Base-by-base conservation (phyloP, 164 flowering plant species). In the Protea cynaroides region DNA sequence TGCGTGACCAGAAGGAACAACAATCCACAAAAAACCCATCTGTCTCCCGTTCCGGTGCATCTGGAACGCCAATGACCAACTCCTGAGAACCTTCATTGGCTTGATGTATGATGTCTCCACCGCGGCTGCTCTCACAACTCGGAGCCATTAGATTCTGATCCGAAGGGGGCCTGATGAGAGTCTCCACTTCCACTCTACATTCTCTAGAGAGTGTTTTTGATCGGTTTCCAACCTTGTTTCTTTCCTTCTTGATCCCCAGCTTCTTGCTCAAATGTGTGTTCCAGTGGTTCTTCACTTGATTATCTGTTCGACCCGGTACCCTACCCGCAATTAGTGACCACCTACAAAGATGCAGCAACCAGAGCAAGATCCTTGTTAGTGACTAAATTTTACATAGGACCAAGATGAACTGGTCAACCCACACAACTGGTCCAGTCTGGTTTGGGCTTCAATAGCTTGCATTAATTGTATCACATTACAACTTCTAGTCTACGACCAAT, bases 221-320 rank as follows among this genome's bases (percentile, higher is more conserved):
- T 12, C 62, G 24, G 10, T 17, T 47, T 36, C 29, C 56, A 36
- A 29, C 22, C 23, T 64, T 38, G 19, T 14, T 59, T 18, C n/a
- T 61, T 19, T 65, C 46, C 54, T 61, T 65, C 13, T 58, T 50
- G 23, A 65, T 56, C 19, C 69, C 78, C 0, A 74, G 68, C 63
- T 71, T 75, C 61, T 77, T 80, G 69, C 75, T 61, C 71, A 79
- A 69, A 63, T 76, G 71, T 38, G 72, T 67, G 56, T 79, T 79
- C 82, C 82, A 79, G 53, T 78, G 68, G 69, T 80, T 79, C 69
- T 79, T 79, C 67, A 76, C 80, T 66, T 80, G 80, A 53, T 80
- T 80, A 55, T 80, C 83, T 1, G 80, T 80, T 51, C 80, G 62
- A 13, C 83, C 83, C 0, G 83, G 83, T 18, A 80, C 72, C 23